A percentile compares a stretch with the other conserved stretches of the same genome.
Conservation (phyloP, 345 rosid genomes). For the Eucalyptus cloeziana region DNA sequence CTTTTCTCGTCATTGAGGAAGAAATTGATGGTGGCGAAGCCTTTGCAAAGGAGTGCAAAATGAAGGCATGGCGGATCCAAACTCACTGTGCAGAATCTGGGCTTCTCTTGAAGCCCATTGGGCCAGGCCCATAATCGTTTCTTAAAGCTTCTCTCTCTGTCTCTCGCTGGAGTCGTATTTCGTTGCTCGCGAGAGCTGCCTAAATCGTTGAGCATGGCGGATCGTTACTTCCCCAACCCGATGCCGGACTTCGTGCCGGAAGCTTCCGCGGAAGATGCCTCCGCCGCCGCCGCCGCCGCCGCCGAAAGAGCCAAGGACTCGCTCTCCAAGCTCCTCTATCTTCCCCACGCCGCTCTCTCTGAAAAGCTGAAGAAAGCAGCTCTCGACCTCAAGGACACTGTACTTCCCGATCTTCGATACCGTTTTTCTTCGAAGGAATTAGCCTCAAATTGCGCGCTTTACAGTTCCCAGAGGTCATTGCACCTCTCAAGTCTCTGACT, state of each 20-base stretch:
- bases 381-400: conserved; percentile 25
- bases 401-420: neutral
- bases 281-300: neutral
- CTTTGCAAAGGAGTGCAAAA: neutral
- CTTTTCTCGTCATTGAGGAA: neutral
- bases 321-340: conserved; percentile 17
- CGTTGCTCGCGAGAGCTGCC: neutral
- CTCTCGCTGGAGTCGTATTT: neutral
- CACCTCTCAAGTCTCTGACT: neutral
- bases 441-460: neutral
- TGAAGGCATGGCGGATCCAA: neutral
- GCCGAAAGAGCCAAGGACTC: conserved; percentile 1
- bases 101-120: neutral
- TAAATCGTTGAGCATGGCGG: conserved; percentile 3
- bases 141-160: neutral
- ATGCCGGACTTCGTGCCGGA: conserved; percentile 9
- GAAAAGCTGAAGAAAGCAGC: conserved; percentile 25
- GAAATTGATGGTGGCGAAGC: neutral
- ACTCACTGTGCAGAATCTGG: neutral
- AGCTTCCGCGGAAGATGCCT: neutral
- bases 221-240: conserved; percentile 28
- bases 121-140: neutral
- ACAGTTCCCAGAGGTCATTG: neutral
- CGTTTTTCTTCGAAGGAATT: neutral
- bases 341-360: conserved; percentile 23